Percentiles rank a stretch among this genome's conserved stretches.
phyloP scores from a whole-genome alignment of 139 green algal species.

The Chlamydomonas sphaeroides region DNA sequence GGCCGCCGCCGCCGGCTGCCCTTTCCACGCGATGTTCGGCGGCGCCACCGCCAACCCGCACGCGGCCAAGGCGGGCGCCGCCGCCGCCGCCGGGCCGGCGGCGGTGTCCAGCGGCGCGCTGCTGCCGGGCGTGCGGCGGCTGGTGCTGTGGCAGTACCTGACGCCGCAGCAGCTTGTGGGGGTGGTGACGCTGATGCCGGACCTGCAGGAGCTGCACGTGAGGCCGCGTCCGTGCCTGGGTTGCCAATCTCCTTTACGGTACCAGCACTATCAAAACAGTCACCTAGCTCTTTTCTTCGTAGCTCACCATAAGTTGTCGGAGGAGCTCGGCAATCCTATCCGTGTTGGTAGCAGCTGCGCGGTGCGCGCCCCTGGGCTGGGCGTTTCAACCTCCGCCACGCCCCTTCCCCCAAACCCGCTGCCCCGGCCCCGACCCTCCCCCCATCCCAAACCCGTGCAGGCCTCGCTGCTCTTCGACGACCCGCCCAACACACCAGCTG shows the following conservation, averaged over 20 bases:
- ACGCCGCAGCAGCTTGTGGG: background rate
- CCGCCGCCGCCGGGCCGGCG: background rate
- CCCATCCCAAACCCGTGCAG: background rate
- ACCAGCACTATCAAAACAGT: too few species aligned
- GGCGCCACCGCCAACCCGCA: background rate
- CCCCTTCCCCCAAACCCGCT: background rate
- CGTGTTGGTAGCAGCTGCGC: too few species aligned
- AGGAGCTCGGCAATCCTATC: too few species aligned
- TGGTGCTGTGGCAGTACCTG: conserved; percentile 20
- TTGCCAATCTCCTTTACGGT: too few species aligned
- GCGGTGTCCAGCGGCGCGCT: background rate
- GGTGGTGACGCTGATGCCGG: conserved; percentile 12
- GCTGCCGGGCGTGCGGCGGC: background rate
- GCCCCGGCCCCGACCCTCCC: too few species aligned
- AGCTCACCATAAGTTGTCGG: too few species aligned
- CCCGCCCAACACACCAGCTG: conserved; percentile 12
- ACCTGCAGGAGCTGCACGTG: conserved; percentile 7
- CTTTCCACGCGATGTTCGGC: background rate
- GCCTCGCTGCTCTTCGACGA: conserved; percentile 9
- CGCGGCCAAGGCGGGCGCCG: background rate
- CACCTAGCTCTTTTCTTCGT: too few species aligned
- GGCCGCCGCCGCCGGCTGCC: background rate
- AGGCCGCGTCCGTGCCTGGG: too few species aligned
- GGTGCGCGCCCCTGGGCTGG: too few species aligned
- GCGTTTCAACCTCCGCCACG: background rate